Conservation (phyloP, 768 basidiomycete genomes). For the Crucibulum laeve region DNA sequence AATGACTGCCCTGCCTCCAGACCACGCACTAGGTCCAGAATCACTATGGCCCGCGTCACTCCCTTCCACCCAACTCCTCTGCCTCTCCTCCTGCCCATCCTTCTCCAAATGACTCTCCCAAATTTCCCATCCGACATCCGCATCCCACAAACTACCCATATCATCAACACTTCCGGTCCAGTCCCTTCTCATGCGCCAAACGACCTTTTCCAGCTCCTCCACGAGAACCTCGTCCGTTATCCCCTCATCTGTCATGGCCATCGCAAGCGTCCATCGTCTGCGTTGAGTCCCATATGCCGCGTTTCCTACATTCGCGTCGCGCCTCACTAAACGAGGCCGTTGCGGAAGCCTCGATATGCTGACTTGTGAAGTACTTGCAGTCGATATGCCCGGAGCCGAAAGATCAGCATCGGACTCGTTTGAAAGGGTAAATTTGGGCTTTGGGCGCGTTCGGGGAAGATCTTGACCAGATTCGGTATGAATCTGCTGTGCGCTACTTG, state of each 20-base stretch:
- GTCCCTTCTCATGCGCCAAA: conserved; percentile 12
- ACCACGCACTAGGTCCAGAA: too few relatives aligned
- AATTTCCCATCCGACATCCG: conserved; percentile 5
- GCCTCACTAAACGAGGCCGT: neutral
- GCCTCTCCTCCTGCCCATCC: too few relatives aligned
- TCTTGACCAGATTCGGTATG: too few relatives aligned
- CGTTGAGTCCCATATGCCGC: neutral
- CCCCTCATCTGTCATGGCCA: conserved; percentile 45
- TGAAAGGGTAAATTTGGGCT: conserved; percentile 1
- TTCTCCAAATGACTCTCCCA: conserved; percentile 2
- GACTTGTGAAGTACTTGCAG: neutral
- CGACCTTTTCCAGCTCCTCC: conserved; percentile 39
- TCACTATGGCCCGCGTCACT: too few relatives aligned
- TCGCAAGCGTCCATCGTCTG: conserved; percentile 37
- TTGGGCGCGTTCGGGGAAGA: too few relatives aligned
- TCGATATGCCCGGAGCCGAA: neutral
- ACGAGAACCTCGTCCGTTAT: conserved; percentile 49
- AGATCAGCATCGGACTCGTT: conserved; percentile 2
- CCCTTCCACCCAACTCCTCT: too few relatives aligned
- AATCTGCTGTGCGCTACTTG: too few relatives aligned
- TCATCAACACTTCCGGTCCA: conserved; percentile 12
- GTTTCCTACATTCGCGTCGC: neutral
- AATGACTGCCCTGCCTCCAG: too few relatives aligned
- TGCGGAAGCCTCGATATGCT: neutral
- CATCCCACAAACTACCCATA: conserved; percentile 16